Evolutionary conservation across 1,139 yeast genomes (phyloP).

Genomic region (Hansenula lynferdii): DNA sequence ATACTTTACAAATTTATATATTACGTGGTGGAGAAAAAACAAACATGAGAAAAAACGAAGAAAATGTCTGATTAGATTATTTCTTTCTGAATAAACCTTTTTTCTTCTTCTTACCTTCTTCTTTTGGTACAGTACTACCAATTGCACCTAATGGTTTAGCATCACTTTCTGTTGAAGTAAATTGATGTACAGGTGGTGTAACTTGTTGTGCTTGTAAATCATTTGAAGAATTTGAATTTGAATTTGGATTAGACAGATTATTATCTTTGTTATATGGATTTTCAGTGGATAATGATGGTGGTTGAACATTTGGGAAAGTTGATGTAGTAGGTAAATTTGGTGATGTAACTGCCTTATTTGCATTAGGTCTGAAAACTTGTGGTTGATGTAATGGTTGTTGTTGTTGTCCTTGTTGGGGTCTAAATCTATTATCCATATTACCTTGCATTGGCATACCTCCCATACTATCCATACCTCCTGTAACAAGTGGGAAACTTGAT

Average conservation of each 20-base stretch:
- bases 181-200: background rate
- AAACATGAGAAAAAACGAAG: too few species aligned
- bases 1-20: too few species aligned
- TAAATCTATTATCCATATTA: conserved; percentile 1
- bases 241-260: background rate
- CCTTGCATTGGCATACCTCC: conserved; percentile 2
- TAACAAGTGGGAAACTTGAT: conserved; percentile 9
- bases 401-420: background rate
- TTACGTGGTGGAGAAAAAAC: too few species aligned
- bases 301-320: background rate
- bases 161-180: conserved; percentile 1
- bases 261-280: background rate
- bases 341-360: too few species aligned
- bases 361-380: background rate
- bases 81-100: conserved; percentile 8
- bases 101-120: conserved; percentile 4
- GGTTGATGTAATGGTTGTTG: conserved; percentile 1
- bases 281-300: background rate
- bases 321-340: too few species aligned
- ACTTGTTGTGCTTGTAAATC: background rate
- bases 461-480: conserved; percentile 1
- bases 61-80: background rate
- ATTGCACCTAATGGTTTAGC: conserved; percentile 3
- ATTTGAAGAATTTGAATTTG: background rate
- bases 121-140: background rate